These are phyloP conservation scores for Polygonum maritimum DNA, from an alignment of 148 eudicot species.

Conservation along the genomic window DNA sequence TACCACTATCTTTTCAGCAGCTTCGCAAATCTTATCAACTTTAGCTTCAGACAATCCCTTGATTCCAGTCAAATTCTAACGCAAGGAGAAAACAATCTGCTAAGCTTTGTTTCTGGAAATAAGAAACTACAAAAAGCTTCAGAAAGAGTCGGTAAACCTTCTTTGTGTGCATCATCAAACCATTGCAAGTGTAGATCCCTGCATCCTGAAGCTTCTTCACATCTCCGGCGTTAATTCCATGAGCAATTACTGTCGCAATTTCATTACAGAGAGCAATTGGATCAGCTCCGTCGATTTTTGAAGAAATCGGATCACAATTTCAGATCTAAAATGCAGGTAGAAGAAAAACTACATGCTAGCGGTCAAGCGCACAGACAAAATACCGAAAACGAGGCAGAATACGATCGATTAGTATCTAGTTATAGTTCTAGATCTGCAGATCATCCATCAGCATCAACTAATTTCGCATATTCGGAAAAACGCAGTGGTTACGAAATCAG, in stretches of 20 bases:
- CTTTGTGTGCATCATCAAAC: constrained; percentile 95
- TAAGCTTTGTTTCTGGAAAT: neutral
- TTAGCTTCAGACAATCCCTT: constrained; percentile 96
- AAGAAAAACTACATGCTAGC: too few species aligned
- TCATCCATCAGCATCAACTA: too few species aligned
- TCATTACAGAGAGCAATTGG: neutral
- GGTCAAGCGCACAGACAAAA: too few species aligned
- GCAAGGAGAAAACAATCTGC: neutral
- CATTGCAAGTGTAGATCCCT: constrained; percentile 88
- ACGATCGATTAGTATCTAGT: too few species aligned
- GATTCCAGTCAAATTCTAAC: constrained; percentile 81
- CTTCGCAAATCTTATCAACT: constrained; percentile 95
- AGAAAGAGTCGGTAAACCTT: constrained; percentile 38
- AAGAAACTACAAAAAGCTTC: neutral
- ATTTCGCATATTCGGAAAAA: too few species aligned
- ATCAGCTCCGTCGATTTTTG: neutral
- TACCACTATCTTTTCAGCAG: constrained; percentile 95
- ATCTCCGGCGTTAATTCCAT: constrained; percentile 63
- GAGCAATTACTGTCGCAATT: constrained; percentile 46
- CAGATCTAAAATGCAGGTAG: too few species aligned
- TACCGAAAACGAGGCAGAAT: too few species aligned
- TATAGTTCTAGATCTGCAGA: too few species aligned
- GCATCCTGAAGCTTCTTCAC: constrained; percentile 95
- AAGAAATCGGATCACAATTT: too few species aligned
- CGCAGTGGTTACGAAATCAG: too few species aligned